Conservation (phyloP, 257 asterid species). For the Solanum neorickii region DNA sequence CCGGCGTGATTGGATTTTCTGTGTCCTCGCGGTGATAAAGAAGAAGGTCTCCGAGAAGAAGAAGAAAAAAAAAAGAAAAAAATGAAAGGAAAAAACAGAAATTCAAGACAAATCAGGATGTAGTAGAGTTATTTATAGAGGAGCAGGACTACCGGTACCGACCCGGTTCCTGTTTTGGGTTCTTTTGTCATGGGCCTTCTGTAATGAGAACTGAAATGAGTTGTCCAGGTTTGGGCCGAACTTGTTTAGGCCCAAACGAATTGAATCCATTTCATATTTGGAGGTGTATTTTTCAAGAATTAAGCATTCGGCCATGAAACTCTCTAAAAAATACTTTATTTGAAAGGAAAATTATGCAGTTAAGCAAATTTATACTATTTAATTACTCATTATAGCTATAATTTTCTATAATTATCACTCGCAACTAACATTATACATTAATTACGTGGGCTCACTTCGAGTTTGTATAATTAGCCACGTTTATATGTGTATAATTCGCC, state of each 20-base stretch:
- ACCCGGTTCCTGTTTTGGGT: neutral
- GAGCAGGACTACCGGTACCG: neutral
- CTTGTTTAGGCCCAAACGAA: neutral
- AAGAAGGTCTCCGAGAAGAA: slow-evolving; percentile 12
- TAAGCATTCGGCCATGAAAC: neutral
- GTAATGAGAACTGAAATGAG: neutral
- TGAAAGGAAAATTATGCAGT: neutral
- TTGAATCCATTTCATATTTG: neutral
- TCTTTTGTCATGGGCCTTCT: neutral
- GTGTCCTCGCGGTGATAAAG: slow-evolving; percentile 4
- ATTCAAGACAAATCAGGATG: neutral
- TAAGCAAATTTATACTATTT: too few relatives aligned
- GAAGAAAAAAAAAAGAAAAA: neutral
- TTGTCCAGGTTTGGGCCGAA: neutral
- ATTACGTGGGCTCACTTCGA: too few relatives aligned
- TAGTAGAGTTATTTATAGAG: slow-evolving; percentile 8
- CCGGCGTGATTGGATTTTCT: slow-evolving; percentile 32
- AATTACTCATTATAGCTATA: too few relatives aligned
- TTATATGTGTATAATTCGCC: too few relatives aligned
- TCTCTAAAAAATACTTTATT: too few relatives aligned
- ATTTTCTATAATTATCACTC: too few relatives aligned
- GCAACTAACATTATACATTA: too few relatives aligned
- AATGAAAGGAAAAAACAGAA: neutral
- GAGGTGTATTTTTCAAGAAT: neutral
- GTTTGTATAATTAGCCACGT: too few relatives aligned